phyloP scores from a whole-genome alignment of 1,284 basidiomycete genomes.

The Pseudozyma pruni region DNA sequence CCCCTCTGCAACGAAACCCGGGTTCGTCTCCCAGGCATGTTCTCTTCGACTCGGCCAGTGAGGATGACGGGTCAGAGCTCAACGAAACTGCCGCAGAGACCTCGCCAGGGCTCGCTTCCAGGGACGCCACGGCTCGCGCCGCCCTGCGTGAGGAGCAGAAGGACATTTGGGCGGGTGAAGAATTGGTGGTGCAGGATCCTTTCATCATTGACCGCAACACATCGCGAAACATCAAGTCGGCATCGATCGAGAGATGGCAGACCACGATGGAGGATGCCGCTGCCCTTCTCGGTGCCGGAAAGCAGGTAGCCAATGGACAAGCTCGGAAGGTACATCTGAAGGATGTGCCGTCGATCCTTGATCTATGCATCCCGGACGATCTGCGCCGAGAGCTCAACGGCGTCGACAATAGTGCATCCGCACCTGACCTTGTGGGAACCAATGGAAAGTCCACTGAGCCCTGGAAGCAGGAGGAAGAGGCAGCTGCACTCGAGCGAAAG shows the following conservation, averaged over 20 bases:
- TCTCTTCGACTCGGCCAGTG: conserved; percentile 20
- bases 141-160: conserved; percentile 49
- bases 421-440: not conserved
- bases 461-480: conserved; percentile 14
- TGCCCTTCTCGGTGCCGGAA: conserved; percentile 7
- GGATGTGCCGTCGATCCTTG: conserved; percentile 24
- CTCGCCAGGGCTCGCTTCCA: conserved; percentile 6
- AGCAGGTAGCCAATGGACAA: not conserved
- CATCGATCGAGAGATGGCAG: conserved; percentile 22
- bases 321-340: not conserved
- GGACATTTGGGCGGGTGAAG: conserved; percentile 54
- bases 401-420: not conserved
- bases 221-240: conserved; percentile 55
- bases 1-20: conserved; percentile 12
- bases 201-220: conserved; percentile 68
- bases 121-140: conserved; percentile 9
- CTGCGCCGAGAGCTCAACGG: conserved; percentile 5
- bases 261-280: conserved; percentile 25
- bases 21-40: conserved; percentile 9
- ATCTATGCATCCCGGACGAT: conserved; percentile 21
- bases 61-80: not conserved
- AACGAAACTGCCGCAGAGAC: not conserved
- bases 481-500: conserved; percentile 10
- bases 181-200: conserved; percentile 67
- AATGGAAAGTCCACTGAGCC: conserved; percentile 5